Conservation (phyloP, 371 early-diverging fungal species). For the Mortierella sp. region DNA sequence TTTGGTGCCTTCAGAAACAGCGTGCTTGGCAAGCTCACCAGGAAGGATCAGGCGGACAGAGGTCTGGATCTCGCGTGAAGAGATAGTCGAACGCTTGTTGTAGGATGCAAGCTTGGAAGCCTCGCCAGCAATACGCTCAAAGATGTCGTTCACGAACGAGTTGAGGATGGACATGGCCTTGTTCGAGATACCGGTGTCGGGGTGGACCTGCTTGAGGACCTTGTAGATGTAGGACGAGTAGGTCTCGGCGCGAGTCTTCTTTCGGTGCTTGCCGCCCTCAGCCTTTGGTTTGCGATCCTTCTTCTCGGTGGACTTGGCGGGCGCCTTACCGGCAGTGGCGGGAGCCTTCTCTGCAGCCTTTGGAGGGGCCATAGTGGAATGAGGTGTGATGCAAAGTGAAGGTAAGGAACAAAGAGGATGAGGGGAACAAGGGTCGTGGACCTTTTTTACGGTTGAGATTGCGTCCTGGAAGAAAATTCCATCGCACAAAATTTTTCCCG, state of each 20-base stretch:
- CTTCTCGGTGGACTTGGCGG: slow-evolving; percentile 66
- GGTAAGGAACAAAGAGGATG: background rate
- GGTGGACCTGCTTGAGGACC: slow-evolving; percentile 97
- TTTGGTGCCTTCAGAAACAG: slow-evolving; percentile 98
- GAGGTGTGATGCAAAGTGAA: slow-evolving; percentile 1
- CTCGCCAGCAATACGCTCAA: slow-evolving; percentile 95
- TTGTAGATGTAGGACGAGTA: slow-evolving; percentile 97
- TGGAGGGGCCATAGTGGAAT: slow-evolving; percentile 32
- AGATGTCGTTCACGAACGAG: slow-evolving; percentile 98
- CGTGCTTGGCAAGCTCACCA: slow-evolving; percentile 97
- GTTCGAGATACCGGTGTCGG: slow-evolving; percentile 97
- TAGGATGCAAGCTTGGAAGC: slow-evolving; percentile 95
- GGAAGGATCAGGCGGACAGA: slow-evolving; percentile 93
- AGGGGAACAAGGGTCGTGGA: background rate
- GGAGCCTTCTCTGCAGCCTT: slow-evolving; percentile 68
- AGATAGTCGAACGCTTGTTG: slow-evolving; percentile 95
- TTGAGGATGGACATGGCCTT: slow-evolving; percentile 99
- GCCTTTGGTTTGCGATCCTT: slow-evolving; percentile 55
- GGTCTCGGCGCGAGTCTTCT: slow-evolving; percentile 84
- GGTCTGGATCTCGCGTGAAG: slow-evolving; percentile 95
- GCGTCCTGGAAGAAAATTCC: background rate
- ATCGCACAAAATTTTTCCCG: too few species aligned
- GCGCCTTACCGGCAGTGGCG: slow-evolving; percentile 70
- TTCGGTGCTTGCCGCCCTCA: slow-evolving; percentile 67
- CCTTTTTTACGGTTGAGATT: too few species aligned